Evolutionary conservation across 345 rosid genomes (phyloP), one percentile per base, ranked within the genome.

Genomic region (Syzygium aqueum): DNA sequence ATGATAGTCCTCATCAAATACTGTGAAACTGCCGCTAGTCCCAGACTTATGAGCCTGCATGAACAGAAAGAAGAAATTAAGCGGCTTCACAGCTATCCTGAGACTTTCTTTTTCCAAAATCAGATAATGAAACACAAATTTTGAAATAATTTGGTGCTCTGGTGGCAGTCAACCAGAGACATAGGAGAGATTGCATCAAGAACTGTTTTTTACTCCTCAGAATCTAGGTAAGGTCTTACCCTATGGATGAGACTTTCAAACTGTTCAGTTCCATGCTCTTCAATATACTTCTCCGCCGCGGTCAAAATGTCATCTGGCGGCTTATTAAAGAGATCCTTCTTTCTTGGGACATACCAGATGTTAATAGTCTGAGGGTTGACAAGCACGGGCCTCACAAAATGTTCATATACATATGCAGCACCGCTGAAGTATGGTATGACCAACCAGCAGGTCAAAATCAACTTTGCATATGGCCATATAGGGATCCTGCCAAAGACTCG

Each of bases 341-440:
- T 95, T 92, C 92, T 95, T 3, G 99, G 99, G 57, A 95, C 93
- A 91, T 97, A 96, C 99, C 99, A 96, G 86, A 97, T 94, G 84
- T 97, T 97, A 87, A 97, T 89, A 63, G 94, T 94, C 86, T 91
- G 94, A 25, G 95, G 98, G 86, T 96, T 97, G 86, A 94, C 46
- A 82, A 94, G 93, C 90, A 96, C 65, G 73, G 97, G 96, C 88
- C 99, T 96, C 90, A 96, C 90, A 86, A 93, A 92, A 89, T 95
- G 98, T 86, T 96, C 96, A 86, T 97, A 97, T 33, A 96, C 98
- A 87, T 95, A 95, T 51, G 99, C 95, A 89, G 99, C 99, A 28
- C 99, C 99, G 22, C 95, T 96, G 92, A 97, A 97, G 92, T 96
- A 93, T 0, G 99, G 99, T 51, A 97, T 94, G 61, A 95, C 99